These are phyloP conservation scores for Glebionis coronaria DNA, from an alignment of 129 eudicot species.

Conservation along the genomic window DNA sequence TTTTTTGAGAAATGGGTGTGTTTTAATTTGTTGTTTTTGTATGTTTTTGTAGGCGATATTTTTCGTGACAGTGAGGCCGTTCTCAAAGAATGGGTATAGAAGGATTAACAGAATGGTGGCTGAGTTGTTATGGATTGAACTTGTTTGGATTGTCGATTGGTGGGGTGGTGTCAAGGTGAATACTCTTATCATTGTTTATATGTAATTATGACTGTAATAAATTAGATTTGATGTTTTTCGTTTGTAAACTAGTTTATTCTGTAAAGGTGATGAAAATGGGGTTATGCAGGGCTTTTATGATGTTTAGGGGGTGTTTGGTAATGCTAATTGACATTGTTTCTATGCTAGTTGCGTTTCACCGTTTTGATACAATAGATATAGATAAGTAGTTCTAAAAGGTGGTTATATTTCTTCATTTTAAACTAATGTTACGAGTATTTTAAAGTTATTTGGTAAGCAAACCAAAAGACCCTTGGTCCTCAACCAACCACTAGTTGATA, in stretches of 20 bases:
- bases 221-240: not conserved
- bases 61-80: slow-evolving; percentile 68
- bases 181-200: not conserved
- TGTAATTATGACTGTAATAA: too few relatives aligned
- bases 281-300: slow-evolving; percentile 12
- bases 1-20: too few relatives aligned
- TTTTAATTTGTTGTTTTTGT: slow-evolving; percentile 1
- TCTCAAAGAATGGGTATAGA: slow-evolving; percentile 73
- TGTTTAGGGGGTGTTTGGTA: not conserved
- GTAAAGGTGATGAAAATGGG: slow-evolving; percentile 5
- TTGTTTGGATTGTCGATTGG: slow-evolving; percentile 97
- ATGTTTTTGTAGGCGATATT: slow-evolving; percentile 51
- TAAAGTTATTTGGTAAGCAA: not conserved
- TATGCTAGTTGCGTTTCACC: too few relatives aligned
- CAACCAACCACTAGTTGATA: slow-evolving; percentile 4
- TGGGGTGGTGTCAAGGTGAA: slow-evolving; percentile 96
- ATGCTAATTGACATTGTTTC: too few relatives aligned
- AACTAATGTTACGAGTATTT: too few relatives aligned
- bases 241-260: not conserved
- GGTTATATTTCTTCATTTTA: too few relatives aligned
- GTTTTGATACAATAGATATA: too few relatives aligned
- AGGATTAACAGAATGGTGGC: slow-evolving; percentile 79
- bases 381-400: too few relatives aligned
- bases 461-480: not conserved
- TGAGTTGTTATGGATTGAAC: slow-evolving; percentile 90